Conservation (phyloP, 345 rosid species). For the Arabidopsis arenosa region DNA sequence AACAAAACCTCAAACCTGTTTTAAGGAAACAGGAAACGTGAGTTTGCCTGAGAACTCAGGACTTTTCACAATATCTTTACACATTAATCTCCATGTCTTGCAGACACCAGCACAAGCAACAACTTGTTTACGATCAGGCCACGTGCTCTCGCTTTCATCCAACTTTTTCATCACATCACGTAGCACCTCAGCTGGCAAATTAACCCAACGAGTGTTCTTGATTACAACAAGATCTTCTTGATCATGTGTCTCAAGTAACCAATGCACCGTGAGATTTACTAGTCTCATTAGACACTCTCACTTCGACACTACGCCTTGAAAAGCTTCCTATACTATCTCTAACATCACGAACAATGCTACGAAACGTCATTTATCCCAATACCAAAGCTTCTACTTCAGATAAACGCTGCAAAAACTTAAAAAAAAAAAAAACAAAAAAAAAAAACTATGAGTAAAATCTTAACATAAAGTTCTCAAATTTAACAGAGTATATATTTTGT, state of each 20-base stretch:
- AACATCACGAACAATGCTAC: conserved; percentile 79
- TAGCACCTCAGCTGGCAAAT: conserved; percentile 78
- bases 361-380: conserved; percentile 75
- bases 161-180: conserved; percentile 75
- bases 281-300: conserved; percentile 55
- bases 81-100: conserved; percentile 83
- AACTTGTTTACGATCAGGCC: conserved; percentile 86
- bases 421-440: not conserved
- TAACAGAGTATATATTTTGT: not conserved
- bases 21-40: conserved; percentile 82
- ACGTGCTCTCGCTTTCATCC: conserved; percentile 71
- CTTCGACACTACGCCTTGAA: conserved; percentile 75
- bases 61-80: conserved; percentile 67
- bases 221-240: conserved; percentile 42
- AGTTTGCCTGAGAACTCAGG: conserved; percentile 78
- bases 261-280: conserved; percentile 70
- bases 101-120: conserved; percentile 86
- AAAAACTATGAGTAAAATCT: not conserved
- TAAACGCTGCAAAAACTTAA: not conserved
- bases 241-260: conserved; percentile 56
- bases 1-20: conserved; percentile 54
- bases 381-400: conserved; percentile 52
- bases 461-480: not conserved
- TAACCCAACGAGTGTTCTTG: conserved; percentile 75
- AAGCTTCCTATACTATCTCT: conserved; percentile 87